These are phyloP conservation scores for Aspergillus spinulosporus DNA, from an alignment of 2,329 filamentous ascomycete genomes.

Conservation along the genomic window DNA sequence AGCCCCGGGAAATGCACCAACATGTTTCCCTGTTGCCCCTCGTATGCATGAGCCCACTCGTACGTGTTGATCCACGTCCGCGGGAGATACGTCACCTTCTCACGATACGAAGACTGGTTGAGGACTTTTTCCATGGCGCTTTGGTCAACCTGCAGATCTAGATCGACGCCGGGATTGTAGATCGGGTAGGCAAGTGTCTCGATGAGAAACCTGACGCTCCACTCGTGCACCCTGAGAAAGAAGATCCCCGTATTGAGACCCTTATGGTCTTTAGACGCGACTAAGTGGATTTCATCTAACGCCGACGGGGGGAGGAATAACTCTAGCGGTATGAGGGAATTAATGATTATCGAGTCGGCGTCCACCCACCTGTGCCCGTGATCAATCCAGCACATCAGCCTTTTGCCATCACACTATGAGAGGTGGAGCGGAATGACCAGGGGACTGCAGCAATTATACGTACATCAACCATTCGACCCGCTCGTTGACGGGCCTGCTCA, in stretches of 20 bases:
- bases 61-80: slow-evolving; percentile 32
- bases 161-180: slow-evolving; percentile 24
- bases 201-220: slow-evolving; percentile 32
- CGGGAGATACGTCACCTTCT: slow-evolving; percentile 24
- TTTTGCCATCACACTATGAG: too few species aligned
- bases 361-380: slow-evolving; percentile 32
- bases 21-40: slow-evolving; percentile 29
- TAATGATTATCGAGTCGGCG: slow-evolving; percentile 35
- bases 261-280: slow-evolving; percentile 33
- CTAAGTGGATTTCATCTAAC: slow-evolving; percentile 31
- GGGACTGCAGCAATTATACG: slow-evolving; percentile 5
- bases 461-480: slow-evolving; percentile 41
- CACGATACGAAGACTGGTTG: slow-evolving; percentile 20
- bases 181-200: slow-evolving; percentile 28
- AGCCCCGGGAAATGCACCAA: slow-evolving; percentile 35
- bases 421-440: too few species aligned
- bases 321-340: slow-evolving; percentile 32
- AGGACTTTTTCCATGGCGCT: slow-evolving; percentile 25
- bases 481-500: slow-evolving; percentile 32
- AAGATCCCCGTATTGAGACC: slow-evolving; percentile 37
- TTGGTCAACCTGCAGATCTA: slow-evolving; percentile 24
- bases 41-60: slow-evolving; percentile 29
- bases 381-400: too few species aligned
- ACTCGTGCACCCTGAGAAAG: slow-evolving; percentile 33
- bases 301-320: slow-evolving; percentile 34